Evolutionary conservation across 352 stramenopile species (phyloP), one percentile per base, ranked within the genome.

Genomic region (Saprolegnia parasitica): DNA sequence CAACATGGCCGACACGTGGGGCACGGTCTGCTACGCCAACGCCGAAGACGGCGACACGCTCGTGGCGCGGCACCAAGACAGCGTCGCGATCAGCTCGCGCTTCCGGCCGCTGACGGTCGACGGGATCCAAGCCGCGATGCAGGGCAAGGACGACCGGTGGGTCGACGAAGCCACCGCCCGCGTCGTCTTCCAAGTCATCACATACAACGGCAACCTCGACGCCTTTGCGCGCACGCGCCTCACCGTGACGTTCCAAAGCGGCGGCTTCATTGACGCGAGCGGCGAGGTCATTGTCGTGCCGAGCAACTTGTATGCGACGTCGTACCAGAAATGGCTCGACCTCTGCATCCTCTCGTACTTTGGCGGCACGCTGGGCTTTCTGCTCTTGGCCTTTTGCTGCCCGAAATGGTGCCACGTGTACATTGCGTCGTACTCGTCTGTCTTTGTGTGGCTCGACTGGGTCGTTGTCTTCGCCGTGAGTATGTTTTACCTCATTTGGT

Each of bases 191-290:
- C 32, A 67, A n/a, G 24, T 67, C 10, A 32, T 32, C 32, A 67
- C 60, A 45, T 67, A 56, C 40, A 67, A 67, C 46, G 60, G 60
- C 60, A 32, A 67, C n/a, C 60, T 67, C 46, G 54, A 67, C 29
- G 18, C 42, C n/a, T 45, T 67, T 18, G 32, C 21, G 16, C 32
- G 32, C 46, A 67, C 60, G 20, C 16, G 18, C 10, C 35, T 67
- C 0, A 52, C 32, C 29, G 4, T 67, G 16, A 35, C 21, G 35
- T 67, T 56, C 21, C 3, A 67, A 24, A 52, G 15, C 11, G 60
- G 60, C 8, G 60, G 60, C 16, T 52, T 21, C n/a, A 62, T 67
- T 45, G 60, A 67, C 46, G 54, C 60, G 2, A n/a, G 29, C 1
- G 32, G 16, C 18, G 42, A 52, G 21, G 42, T 67, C n/a, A 67